phyloP scores from a whole-genome alignment of 768 basidiomycete species.

The Xerocomellus dryophilus region DNA sequence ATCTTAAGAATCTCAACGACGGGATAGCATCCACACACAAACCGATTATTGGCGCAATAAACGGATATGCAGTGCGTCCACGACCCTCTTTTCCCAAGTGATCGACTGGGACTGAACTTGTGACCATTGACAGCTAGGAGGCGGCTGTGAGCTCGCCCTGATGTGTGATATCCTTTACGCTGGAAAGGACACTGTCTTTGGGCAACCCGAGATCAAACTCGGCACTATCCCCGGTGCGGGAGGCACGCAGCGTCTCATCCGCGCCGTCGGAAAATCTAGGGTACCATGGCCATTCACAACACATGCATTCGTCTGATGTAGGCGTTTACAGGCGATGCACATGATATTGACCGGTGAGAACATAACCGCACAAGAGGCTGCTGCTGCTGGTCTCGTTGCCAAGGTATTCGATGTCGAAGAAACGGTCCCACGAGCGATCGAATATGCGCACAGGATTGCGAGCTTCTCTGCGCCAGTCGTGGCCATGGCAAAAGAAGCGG shows the following conservation, averaged over 20 bases:
- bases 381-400: constrained; percentile 45
- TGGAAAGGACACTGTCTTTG: constrained; percentile 83
- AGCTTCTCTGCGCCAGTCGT: constrained; percentile 30
- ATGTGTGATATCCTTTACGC: constrained; percentile 95
- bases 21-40: constrained; percentile 60
- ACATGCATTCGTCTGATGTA: neutral
- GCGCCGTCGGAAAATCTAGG: constrained; percentile 77
- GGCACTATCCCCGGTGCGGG: constrained; percentile 94
- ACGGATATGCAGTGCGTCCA: constrained; percentile 77
- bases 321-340: constrained; percentile 46
- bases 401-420: constrained; percentile 39
- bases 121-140: constrained; percentile 65
- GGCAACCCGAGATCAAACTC: constrained; percentile 93
- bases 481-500: constrained; percentile 48
- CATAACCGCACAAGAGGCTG: constrained; percentile 46
- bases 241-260: constrained; percentile 87
- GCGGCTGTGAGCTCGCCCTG: constrained; percentile 93
- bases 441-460: constrained; percentile 36
- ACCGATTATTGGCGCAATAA: constrained; percentile 91
- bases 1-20: constrained; percentile 44
- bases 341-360: constrained; percentile 50
- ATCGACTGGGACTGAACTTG: constrained; percentile 24
- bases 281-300: constrained; percentile 8
- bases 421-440: constrained; percentile 45
- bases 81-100: neutral